These are phyloP conservation scores for Suhomyces sp. DNA, from an alignment of 805 yeast species.

Conservation along the genomic window DNA sequence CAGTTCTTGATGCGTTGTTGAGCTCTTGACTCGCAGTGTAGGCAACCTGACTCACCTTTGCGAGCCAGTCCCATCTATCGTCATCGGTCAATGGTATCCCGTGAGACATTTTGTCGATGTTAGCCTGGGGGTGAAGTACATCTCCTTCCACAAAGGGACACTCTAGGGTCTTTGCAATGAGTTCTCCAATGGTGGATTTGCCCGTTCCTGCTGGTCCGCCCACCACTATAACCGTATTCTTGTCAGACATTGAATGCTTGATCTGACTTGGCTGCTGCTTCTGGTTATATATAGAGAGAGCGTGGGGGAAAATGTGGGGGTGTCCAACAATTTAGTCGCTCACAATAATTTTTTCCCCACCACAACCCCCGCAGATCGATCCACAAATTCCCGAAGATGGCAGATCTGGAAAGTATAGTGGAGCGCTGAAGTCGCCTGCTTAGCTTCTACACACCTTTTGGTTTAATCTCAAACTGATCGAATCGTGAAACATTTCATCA, in stretches of 20 bases:
- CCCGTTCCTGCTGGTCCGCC: slow-evolving; percentile 99
- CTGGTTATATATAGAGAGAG: neutral
- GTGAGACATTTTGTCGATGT: slow-evolving; percentile 76
- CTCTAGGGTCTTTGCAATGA: slow-evolving; percentile 42
- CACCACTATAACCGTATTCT: slow-evolving; percentile 51
- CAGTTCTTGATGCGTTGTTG: slow-evolving; percentile 18
- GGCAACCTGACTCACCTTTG: slow-evolving; percentile 43
- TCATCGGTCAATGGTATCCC: slow-evolving; percentile 84
- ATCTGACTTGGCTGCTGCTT: neutral
- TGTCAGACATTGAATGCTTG: neutral
- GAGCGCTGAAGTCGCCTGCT: too few species aligned
- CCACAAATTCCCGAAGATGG: neutral
- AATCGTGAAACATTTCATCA: too few species aligned
- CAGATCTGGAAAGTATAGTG: neutral
- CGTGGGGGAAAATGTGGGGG: neutral
- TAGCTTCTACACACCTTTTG: too few species aligned
- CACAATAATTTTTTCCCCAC: neutral
- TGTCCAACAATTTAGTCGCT: neutral
- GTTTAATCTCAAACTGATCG: too few species aligned
- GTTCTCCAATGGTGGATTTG: slow-evolving; percentile 71
- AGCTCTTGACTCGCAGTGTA: slow-evolving; percentile 33
- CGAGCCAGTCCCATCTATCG: slow-evolving; percentile 91
- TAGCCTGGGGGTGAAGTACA: slow-evolving; percentile 62
- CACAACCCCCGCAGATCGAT: neutral
- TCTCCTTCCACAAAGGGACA: slow-evolving; percentile 85